Evolutionary conservation across 2,329 filamentous ascomycete species (phyloP).

Genomic region (Colletotrichum tofieldiae): DNA sequence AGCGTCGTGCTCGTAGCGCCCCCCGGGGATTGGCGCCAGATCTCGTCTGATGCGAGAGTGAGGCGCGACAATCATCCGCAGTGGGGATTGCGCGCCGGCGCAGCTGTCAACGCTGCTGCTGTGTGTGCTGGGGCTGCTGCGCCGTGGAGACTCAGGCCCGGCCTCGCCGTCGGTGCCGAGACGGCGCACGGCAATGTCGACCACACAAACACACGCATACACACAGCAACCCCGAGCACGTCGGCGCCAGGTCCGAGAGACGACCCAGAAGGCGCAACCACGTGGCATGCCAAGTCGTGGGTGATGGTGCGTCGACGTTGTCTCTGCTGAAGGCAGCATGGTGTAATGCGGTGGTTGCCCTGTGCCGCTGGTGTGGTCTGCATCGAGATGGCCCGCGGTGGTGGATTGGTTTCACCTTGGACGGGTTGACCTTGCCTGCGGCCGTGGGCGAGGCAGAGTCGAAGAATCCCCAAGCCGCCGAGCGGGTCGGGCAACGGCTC

Average conservation of each 20-base stretch:
- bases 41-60: not conserved
- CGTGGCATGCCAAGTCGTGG: too few species aligned
- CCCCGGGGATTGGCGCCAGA: not conserved
- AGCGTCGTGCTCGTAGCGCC: not conserved
- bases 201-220: too few species aligned
- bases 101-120: not conserved
- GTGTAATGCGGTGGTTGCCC: slow-evolving; percentile 11
- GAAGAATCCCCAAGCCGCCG: slow-evolving; percentile 11
- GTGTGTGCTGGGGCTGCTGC: too few species aligned
- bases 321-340: not conserved
- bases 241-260: too few species aligned
- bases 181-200: slow-evolving; percentile 18
- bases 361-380: not conserved
- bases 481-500: not conserved
- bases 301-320: not conserved
- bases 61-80: not conserved
- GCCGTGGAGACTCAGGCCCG: not conserved
- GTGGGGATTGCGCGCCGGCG: not conserved
- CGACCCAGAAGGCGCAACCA: too few species aligned
- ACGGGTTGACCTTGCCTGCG: slow-evolving; percentile 29
- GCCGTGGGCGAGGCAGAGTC: not conserved
- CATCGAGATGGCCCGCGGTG: not conserved
- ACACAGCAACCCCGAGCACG: too few species aligned
- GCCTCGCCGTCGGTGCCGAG: slow-evolving; percentile 22
- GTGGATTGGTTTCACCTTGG: slow-evolving; percentile 35